phyloP scores from a whole-genome alignment of 2,329 filamentous ascomycete species.

The Alternaria tenuissima region DNA sequence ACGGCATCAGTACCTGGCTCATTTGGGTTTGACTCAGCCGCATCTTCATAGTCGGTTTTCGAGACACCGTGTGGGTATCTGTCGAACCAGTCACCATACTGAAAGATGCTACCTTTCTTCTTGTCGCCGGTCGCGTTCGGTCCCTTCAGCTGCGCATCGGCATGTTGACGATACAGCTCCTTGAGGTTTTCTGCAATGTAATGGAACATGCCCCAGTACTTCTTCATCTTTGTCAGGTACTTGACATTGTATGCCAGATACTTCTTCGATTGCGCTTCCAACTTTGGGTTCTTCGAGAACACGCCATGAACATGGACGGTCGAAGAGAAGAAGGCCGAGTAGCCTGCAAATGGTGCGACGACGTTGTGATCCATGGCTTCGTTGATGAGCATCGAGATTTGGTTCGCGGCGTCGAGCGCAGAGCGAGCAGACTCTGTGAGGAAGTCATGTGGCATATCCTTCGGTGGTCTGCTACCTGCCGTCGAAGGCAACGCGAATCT shows the following conservation, averaged over 20 bases:
- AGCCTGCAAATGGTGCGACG: slow-evolving; percentile 91
- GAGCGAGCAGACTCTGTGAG: slow-evolving; percentile 76
- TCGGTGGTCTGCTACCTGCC: slow-evolving; percentile 68
- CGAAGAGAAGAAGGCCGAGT: slow-evolving; percentile 91
- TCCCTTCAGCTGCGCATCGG: slow-evolving; percentile 79
- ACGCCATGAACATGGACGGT: slow-evolving; percentile 94
- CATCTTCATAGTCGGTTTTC: slow-evolving; percentile 82
- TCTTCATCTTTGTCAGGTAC: slow-evolving; percentile 93
- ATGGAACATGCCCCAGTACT: slow-evolving; percentile 98
- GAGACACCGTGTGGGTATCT: slow-evolving; percentile 92
- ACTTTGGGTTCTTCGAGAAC: slow-evolving; percentile 80
- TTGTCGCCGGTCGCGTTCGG: slow-evolving; percentile 51
- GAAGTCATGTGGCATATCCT: slow-evolving; percentile 80
- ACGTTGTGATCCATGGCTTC: slow-evolving; percentile 82
- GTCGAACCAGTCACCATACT: slow-evolving; percentile 98
- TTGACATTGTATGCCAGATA: slow-evolving; percentile 88
- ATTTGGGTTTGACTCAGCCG: slow-evolving; percentile 70
- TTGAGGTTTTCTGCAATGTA: slow-evolving; percentile 94
- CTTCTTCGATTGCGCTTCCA: slow-evolving; percentile 81
- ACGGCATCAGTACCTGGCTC: slow-evolving; percentile 87
- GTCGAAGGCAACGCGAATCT: slow-evolving; percentile 80
- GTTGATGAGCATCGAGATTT: slow-evolving; percentile 83
- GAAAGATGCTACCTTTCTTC: slow-evolving; percentile 71
- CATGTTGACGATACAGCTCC: slow-evolving; percentile 83
- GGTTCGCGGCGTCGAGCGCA: slow-evolving; percentile 83